Conservation (phyloP, 768 basidiomycete species). For the Lanmaoa pseudosensibilis region DNA sequence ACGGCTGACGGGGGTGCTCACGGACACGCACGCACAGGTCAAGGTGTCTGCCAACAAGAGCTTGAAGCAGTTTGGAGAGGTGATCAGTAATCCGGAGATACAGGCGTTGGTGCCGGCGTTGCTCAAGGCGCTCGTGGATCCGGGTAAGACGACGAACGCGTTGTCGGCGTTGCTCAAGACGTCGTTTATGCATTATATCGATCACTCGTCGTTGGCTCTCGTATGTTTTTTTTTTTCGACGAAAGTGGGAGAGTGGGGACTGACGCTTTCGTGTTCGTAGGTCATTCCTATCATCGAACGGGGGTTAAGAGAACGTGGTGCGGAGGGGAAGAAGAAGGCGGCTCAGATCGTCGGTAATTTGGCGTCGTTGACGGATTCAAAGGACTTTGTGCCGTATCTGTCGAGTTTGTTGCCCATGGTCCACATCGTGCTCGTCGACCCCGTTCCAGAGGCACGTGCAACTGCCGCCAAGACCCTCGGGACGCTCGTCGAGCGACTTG, state of each 20-base stretch:
- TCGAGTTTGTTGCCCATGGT: constrained; percentile 85
- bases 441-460: constrained; percentile 95
- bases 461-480: constrained; percentile 97
- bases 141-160: constrained; percentile 84
- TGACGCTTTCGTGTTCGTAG: constrained; percentile 36
- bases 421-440: constrained; percentile 90
- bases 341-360: constrained; percentile 98
- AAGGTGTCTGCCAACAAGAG: constrained; percentile 90
- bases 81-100: constrained; percentile 97
- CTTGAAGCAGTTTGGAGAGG: constrained; percentile 97
- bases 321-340: constrained; percentile 93
- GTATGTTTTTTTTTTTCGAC: constrained; percentile 37
- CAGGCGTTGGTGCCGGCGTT: constrained; percentile 85
- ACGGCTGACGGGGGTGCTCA: constrained; percentile 89
- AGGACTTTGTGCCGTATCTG: constrained; percentile 96
- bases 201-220: constrained; percentile 92
- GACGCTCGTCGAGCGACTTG: constrained; percentile 93
- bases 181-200: constrained; percentile 97
- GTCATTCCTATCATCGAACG: constrained; percentile 95
- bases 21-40: constrained; percentile 97
- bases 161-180: constrained; percentile 86
- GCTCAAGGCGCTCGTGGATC: constrained; percentile 94
- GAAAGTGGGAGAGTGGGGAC: neutral
- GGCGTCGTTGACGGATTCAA: constrained; percentile 82
- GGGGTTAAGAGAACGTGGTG: constrained; percentile 86